phyloP scores from a whole-genome alignment of 2,329 filamentous ascomycete genomes.

The Malbranchea zuffiana region DNA sequence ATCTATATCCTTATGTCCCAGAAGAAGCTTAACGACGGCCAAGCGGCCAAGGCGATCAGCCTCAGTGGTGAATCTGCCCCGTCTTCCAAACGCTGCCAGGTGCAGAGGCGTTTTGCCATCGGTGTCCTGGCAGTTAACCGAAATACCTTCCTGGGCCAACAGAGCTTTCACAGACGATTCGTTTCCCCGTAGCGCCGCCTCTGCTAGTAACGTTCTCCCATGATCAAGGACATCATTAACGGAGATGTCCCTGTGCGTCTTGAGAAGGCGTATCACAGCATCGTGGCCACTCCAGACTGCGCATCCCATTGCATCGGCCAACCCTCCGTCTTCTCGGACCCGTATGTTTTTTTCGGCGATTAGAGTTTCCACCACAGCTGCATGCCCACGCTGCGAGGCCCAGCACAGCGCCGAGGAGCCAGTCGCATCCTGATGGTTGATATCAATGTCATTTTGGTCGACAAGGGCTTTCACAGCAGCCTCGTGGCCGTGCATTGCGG shows the following conservation, averaged over 20 bases:
- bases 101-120: neutral
- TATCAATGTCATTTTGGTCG: neutral
- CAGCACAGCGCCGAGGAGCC: neutral
- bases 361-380: neutral
- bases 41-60: neutral
- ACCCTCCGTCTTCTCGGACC: neutral
- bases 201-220: too few species aligned
- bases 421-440: neutral
- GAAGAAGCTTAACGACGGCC: neutral
- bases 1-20: neutral
- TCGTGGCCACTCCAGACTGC: too few species aligned
- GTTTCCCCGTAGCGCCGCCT: too few species aligned
- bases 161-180: too few species aligned
- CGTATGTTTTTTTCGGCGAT: neutral
- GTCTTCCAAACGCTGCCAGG: neutral
- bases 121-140: neutral
- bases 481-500: conserved; percentile 8
- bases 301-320: too few species aligned
- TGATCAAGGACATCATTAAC: too few species aligned
- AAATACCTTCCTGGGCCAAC: too few species aligned
- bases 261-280: too few species aligned
- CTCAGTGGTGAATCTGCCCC: neutral
- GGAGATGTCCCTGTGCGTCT: too few species aligned
- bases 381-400: neutral
- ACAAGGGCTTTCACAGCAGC: neutral